A percentile compares a stretch with the other conserved stretches of the same genome.
phyloP scores from a whole-genome alignment of 2,329 filamentous ascomycete species.

The Madurella mycetomatis region DNA sequence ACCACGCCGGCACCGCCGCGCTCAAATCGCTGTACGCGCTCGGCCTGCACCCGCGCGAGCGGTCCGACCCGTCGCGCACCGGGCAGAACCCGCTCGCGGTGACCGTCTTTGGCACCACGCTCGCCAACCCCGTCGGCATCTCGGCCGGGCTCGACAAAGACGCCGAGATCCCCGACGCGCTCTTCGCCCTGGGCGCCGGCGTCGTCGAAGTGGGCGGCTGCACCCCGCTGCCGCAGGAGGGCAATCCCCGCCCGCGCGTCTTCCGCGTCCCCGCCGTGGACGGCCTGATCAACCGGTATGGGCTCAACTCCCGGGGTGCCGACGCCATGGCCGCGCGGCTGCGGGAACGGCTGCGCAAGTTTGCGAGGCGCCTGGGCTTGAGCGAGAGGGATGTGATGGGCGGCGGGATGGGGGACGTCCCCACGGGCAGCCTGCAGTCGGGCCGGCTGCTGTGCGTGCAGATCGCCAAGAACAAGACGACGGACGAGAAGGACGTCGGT shows the following conservation, averaged over 20 bases:
- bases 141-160: conserved; percentile 96
- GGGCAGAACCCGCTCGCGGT: conserved; percentile 36
- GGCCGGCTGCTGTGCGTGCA: conserved; percentile 84
- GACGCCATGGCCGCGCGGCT: conserved; percentile 79
- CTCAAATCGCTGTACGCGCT: conserved; percentile 70
- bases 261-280: conserved; percentile 81
- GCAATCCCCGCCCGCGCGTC: conserved; percentile 82
- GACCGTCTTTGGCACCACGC: conserved; percentile 66
- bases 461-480: conserved; percentile 94
- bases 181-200: conserved; percentile 79
- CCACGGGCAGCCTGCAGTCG: conserved; percentile 71
- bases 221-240: conserved; percentile 80
- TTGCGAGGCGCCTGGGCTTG: conserved; percentile 66
- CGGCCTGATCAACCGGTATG: conserved; percentile 91
- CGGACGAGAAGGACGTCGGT: conserved; percentile 76
- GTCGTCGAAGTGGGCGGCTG: conserved; percentile 91
- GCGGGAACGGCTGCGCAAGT: conserved; percentile 71
- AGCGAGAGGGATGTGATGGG: conserved; percentile 71
- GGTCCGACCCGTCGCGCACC: conserved; percentile 40
- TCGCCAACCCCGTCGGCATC: conserved; percentile 87
- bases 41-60: conserved; percentile 77
- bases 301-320: conserved; percentile 86
- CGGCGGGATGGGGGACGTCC: conserved; percentile 65
- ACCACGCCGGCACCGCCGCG: conserved; percentile 68
- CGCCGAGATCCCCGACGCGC: conserved; percentile 76